phyloP scores from a whole-genome alignment of 148 eudicot genomes.

The Silene uniflora region DNA sequence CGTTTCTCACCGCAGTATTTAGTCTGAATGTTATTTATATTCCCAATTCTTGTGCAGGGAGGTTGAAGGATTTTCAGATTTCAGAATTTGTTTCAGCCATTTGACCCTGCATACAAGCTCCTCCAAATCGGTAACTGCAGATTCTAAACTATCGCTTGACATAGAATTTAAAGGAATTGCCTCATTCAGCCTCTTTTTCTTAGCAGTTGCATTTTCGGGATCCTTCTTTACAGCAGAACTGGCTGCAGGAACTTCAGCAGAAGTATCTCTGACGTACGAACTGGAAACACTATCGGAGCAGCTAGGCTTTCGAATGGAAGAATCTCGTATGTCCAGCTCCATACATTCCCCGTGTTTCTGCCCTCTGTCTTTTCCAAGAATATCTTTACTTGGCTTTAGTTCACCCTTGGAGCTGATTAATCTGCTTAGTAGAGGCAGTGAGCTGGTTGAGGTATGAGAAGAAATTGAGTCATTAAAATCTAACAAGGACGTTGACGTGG shows the following conservation, averaged over 20 bases:
- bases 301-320: constrained; percentile 29
- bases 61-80: constrained; percentile 36
- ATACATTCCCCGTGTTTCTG: constrained; percentile 9
- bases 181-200: constrained; percentile 34
- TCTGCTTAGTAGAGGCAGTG: constrained; percentile 28
- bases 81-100: constrained; percentile 51
- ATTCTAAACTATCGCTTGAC: constrained; percentile 43
- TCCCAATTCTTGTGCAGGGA: constrained; percentile 44
- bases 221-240: constrained; percentile 26
- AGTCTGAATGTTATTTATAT: constrained; percentile 37
- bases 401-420: constrained; percentile 19
- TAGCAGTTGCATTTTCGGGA: constrained; percentile 22
- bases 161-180: constrained; percentile 37
- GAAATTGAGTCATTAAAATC: constrained; percentile 32
- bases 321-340: constrained; percentile 20
- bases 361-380: constrained; percentile 22
- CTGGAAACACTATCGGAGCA: constrained; percentile 43
- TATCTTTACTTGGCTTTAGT: constrained; percentile 10
- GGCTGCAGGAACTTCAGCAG: constrained; percentile 26
- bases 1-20: constrained; percentile 20
- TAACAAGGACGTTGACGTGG: constrained; percentile 34
- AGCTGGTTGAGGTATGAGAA: constrained; percentile 36
- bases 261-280: constrained; percentile 31
- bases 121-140: constrained; percentile 52
- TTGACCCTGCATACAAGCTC: constrained; percentile 62